Conservation (phyloP, 75 land plant species). For the Picea sitchensis region DNA sequence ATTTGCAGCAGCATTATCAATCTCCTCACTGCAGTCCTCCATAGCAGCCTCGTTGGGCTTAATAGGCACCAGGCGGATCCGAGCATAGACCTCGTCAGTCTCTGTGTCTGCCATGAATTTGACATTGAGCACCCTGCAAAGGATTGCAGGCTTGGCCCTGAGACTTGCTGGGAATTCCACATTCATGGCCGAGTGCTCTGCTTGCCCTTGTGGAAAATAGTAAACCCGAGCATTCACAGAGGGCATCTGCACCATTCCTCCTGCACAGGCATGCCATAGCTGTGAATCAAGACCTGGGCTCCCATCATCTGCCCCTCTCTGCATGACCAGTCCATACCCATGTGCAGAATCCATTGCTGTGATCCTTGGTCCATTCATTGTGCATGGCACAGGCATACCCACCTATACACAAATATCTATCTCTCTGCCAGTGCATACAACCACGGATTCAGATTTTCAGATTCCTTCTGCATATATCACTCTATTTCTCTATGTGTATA, state of each 20-base stretch:
- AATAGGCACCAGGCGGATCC: conserved; percentile 58
- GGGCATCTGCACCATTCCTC: conserved; percentile 95
- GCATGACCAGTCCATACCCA: conserved; percentile 4
- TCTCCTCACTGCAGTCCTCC: conserved; percentile 16
- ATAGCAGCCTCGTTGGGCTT: conserved; percentile 16
- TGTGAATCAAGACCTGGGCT: conserved; percentile 65
- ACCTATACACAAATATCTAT: background rate
- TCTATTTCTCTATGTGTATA: background rate
- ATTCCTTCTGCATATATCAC: background rate
- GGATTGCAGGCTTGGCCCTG: conserved; percentile 47
- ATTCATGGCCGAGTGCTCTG: conserved; percentile 69
- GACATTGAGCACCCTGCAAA: conserved; percentile 60
- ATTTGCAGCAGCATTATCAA: conserved; percentile 21
- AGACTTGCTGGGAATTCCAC: conserved; percentile 43
- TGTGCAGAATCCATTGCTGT: conserved; percentile 5
- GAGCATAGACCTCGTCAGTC: conserved; percentile 86
- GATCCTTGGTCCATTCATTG: conserved; percentile 13
- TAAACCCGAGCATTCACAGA: conserved; percentile 67
- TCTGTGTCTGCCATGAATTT: conserved; percentile 83
- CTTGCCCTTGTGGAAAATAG: conserved; percentile 96
- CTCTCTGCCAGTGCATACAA: background rate
- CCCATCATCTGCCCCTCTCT: conserved; percentile 4
- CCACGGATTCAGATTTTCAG: background rate
- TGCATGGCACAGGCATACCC: conserved; percentile 12
- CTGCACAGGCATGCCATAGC: conserved; percentile 99